phyloP scores from a whole-genome alignment of 371 early-diverging fungal species.

The Parasitella parasitica region DNA sequence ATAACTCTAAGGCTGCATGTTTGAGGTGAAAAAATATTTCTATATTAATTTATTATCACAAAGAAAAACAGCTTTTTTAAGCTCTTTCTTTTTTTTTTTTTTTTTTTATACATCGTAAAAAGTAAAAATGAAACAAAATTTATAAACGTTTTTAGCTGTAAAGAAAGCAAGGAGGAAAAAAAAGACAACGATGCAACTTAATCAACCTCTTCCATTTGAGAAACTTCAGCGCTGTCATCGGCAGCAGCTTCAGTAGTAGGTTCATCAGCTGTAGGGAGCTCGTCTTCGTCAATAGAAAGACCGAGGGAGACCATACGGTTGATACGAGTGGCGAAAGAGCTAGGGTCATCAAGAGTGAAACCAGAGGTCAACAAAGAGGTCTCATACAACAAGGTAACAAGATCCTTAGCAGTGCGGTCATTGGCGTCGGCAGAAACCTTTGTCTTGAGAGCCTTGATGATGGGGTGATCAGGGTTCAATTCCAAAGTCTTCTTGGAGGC shows the following conservation, averaged over 20 bases:
- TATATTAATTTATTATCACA: conserved; percentile 4
- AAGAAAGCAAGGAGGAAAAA: not conserved
- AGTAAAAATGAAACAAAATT: conserved; percentile 2
- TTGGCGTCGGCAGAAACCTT: conserved; percentile 90
- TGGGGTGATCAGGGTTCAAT: conserved; percentile 94
- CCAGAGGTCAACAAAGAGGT: conserved; percentile 95
- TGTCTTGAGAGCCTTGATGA: conserved; percentile 88
- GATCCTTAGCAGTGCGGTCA: conserved; percentile 96
- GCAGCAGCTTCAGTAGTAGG: conserved; percentile 45
- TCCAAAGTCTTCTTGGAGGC: conserved; percentile 98
- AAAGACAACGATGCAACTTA: conserved; percentile 49
- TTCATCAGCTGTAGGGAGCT: conserved; percentile 51
- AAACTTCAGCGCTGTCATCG: conserved; percentile 73
- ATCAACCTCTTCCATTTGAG: conserved; percentile 98
- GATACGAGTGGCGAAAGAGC: conserved; percentile 91
- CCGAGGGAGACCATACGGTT: conserved; percentile 98
- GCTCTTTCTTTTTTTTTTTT: not conserved
- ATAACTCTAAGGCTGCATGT: no score
- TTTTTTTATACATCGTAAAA: not conserved
- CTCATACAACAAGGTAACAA: conserved; percentile 92
- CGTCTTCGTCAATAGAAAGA: conserved; percentile 88
- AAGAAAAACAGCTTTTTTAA: conserved; percentile 2
- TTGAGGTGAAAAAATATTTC: not conserved
- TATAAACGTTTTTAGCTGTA: not conserved
- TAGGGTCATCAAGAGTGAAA: conserved; percentile 95